Evolutionary conservation across 441 rosid species (phyloP).

Genomic region (Populus tomentosa): DNA sequence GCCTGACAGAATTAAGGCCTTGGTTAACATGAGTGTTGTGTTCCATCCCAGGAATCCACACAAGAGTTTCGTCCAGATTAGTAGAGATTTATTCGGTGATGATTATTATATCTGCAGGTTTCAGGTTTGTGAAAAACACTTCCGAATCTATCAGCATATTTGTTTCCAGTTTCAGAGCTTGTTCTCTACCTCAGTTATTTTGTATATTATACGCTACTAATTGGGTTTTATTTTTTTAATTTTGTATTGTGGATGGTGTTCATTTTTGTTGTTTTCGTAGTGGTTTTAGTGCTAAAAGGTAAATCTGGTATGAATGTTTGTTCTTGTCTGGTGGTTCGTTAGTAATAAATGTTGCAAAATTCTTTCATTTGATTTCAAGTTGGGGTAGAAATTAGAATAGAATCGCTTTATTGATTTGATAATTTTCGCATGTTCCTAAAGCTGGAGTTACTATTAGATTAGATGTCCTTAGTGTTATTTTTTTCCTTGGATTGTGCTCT

Average conservation of each 20-base stretch:
- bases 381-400: neutral
- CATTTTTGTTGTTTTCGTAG: neutral
- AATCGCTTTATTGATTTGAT: neutral
- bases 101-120: constrained; percentile 78
- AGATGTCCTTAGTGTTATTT: neutral
- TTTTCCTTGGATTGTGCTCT: neutral
- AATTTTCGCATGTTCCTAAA: neutral
- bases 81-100: constrained; percentile 50
- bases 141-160: neutral
- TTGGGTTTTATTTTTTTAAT: neutral
- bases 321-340: neutral
- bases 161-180: neutral
- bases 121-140: constrained; percentile 36
- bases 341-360: neutral
- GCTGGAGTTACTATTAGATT: neutral
- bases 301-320: neutral
- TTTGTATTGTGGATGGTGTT: neutral
- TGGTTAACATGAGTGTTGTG: constrained; percentile 49
- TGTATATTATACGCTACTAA: neutral
- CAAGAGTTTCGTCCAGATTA: constrained; percentile 37
- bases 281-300: neutral
- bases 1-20: constrained; percentile 56
- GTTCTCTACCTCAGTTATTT: neutral
- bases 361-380: neutral
- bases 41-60: constrained; percentile 48